Base-by-base conservation (phyloP, 495 filamentous ascomycete species). In the Xylaria curta region DNA sequence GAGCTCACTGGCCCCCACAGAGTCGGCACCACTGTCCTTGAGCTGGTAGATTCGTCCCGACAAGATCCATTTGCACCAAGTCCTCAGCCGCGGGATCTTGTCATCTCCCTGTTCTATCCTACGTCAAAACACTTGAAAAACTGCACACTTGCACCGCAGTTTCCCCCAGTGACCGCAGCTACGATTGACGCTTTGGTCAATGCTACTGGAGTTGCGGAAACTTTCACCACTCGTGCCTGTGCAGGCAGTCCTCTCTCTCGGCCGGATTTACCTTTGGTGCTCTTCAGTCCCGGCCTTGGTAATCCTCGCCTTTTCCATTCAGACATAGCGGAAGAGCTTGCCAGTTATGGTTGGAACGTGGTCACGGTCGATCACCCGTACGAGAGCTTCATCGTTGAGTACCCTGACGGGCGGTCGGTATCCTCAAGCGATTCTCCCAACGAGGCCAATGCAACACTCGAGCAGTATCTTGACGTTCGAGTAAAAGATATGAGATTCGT, bases 331-430 rank as follows among this genome's bases (percentile, higher is more conserved):
- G 76, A 80, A 64, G 77, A 80, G 54, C 76, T 89, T n/a, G 85
- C 87, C 7, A 86, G 83, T 68, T 69, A 78, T 15, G 86, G 87
- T 56, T 87, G 82, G 76, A 79, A 80, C 33, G 85, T 89, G 21
- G 74, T 86, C 2, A 77, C 82, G 4, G 72, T 89, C 40, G 88
- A 90, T 66, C 82, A 85, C 68, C 78, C 87, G 0, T 86, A 87
- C 71, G 87, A 88, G 62, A 75, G 80, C 9, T 38, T 69, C 21
- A 73, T 87, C 36, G 81, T 89, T 24, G 84, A 85, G 54, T 89
- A 81, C 70, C 85, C 86, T 0, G 85, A 88, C 68, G 85, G 84
- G n/a, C 68, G 62, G 2, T 13, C 72, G 6, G 74, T 79, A 12
- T 62, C 75, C 40, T 56, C 73, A 13, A 26, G 0, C 26, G 66